phyloP scores from a whole-genome alignment of 139 green algal genomes.

The Chlamydomonas incerta region DNA sequence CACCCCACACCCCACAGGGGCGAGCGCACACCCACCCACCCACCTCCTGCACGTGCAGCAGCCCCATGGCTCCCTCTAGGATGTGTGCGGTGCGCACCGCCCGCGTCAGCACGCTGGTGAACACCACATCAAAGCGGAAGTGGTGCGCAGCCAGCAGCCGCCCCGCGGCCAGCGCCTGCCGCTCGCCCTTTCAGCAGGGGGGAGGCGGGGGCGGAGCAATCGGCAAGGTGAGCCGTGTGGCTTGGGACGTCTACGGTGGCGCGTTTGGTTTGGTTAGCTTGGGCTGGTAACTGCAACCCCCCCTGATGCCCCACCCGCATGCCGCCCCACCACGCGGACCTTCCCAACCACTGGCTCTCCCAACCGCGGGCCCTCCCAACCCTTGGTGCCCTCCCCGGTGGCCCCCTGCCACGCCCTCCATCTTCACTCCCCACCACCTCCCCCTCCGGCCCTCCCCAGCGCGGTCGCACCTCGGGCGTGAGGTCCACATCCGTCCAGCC shows the following conservation, averaged over 20 bases:
- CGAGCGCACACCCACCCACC: background rate
- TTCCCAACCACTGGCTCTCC: too few species aligned
- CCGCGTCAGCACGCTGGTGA: conserved; percentile 39
- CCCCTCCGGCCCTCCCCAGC: too few species aligned
- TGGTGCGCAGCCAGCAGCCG: conserved; percentile 37
- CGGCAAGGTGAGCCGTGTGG: background rate
- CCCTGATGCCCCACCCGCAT: too few species aligned
- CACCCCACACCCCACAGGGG: background rate
- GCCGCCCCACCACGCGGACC: too few species aligned
- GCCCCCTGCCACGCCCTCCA: too few species aligned
- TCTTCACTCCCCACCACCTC: too few species aligned
- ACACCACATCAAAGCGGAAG: conserved; percentile 30
- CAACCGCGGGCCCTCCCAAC: too few species aligned
- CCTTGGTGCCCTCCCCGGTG: too few species aligned
- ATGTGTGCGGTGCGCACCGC: background rate
- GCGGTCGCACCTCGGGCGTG: background rate
- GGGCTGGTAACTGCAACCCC: too few species aligned
- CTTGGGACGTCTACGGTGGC: too few species aligned
- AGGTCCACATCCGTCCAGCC: conserved; percentile 47
- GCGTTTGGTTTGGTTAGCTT: background rate
- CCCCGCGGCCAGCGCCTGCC: conserved; percentile 34
- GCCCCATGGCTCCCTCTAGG: background rate
- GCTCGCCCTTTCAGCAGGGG: too few species aligned
- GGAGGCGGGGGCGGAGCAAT: background rate
- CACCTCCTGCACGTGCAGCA: background rate